phyloP scores from a whole-genome alignment of 192 early-diverging fungal species.

The Podila horticola region DNA sequence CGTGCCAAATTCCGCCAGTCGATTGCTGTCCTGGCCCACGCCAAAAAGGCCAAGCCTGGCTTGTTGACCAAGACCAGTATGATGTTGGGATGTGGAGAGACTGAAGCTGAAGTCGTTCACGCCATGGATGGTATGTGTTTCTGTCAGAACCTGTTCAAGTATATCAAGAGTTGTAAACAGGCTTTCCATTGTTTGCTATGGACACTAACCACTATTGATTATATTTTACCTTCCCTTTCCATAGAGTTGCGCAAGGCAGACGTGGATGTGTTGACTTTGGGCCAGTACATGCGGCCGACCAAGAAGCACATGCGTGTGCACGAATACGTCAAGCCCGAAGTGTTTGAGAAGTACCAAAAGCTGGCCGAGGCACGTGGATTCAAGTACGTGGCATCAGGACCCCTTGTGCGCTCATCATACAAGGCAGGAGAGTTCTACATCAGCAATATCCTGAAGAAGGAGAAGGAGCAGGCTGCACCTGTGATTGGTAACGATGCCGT shows the following conservation, averaged over 20 bases:
- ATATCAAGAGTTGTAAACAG: neutral
- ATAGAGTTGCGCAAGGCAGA: constrained; percentile 79
- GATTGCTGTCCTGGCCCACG: constrained; percentile 87
- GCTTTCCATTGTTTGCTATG: neutral
- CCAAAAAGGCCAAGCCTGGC: constrained; percentile 80
- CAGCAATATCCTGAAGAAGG: constrained; percentile 80
- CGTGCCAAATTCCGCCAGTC: constrained; percentile 94
- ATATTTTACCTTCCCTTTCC: neutral
- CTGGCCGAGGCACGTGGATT: constrained; percentile 89
- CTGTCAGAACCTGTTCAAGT: neutral
- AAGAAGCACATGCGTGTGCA: constrained; percentile 98
- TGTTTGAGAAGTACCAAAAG: constrained; percentile 89
- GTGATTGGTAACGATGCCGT: constrained; percentile 47
- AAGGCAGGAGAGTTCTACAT: constrained; percentile 99
- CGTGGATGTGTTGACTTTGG: constrained; percentile 95
- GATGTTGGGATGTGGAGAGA: constrained; percentile 98
- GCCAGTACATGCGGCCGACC: constrained; percentile 99
- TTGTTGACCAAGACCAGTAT: constrained; percentile 97
- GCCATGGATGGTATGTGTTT: constrained; percentile 76
- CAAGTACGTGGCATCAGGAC: constrained; percentile 94
- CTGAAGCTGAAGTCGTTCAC: constrained; percentile 90
- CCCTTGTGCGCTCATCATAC: constrained; percentile 94
- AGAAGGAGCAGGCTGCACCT: constrained; percentile 36
- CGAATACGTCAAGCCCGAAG: constrained; percentile 92
- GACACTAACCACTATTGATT: too few relatives aligned